Base-by-base conservation (phyloP, 164 flowering plant genomes). In the Umbellularia californica region DNA sequence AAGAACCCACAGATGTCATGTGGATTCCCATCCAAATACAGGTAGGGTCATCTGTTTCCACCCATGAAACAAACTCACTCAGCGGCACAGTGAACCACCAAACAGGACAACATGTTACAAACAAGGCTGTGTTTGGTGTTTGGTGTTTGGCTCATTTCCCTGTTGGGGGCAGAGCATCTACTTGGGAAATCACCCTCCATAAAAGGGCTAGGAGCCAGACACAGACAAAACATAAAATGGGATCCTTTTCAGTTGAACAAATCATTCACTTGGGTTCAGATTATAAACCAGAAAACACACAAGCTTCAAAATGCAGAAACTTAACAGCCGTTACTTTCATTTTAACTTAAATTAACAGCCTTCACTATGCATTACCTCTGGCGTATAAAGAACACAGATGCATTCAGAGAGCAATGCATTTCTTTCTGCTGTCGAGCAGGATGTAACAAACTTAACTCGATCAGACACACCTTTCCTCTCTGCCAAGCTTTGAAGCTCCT, bases 361-460 rank as follows among this genome's bases (percentile, higher is more conserved):
- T 23, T 17, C 47, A 58, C 13, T 25, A 15, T 5, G n/a, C 71
- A 50, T 60, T 64, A 93, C 99, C 99, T 80, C 82, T 50, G 98
- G 99, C 1, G 98, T 95, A 28, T 95, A 95, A 62, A 95, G 77
- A 55, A 93, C 97, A 63, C 98, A 91, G 1, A 95, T 69, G 78
- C 97, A 93, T 77, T 92, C 74, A 4, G 98, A 89, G 33, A 95
- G 93, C 64, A 95, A 91, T 4, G 77, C 77, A 72, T 95, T 95
- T 81, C 99, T 86, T 79, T 93, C 90, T 15, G 89, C 77, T 22
- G 99, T 93, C 3, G 98, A 83, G 83, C 98, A 95, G 27, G 99
- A 93, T 68, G 98, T 92, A 76, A 93, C 78, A 82, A 93, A 95
- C 47, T 78, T 84, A 70, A 93, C 88, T 65, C 83, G 83, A 60